Base-by-base conservation (phyloP, 2,329 filamentous ascomycete genomes). In the Hymenoscyphus fructigenus region DNA sequence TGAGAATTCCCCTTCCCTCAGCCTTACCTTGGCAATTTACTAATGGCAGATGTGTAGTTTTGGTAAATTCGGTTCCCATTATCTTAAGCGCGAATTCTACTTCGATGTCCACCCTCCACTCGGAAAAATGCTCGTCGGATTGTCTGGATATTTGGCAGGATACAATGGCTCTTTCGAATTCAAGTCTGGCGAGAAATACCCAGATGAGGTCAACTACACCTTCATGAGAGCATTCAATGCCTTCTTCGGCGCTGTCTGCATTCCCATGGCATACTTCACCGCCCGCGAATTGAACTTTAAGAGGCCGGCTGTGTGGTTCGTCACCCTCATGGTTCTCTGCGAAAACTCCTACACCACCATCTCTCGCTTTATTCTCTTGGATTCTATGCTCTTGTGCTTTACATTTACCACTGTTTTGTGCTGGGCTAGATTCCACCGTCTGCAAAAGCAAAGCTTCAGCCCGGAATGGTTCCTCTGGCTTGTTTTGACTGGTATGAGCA, bases 131-230 rank as follows among this genome's bases (percentile, higher is more conserved):
- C 88, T 99, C 64, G 94, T 99, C 72, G 95, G 95, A 68, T 85
- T 99, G 60, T 98, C 95, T 6, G 95, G 95, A 76, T 96, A 96
- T 76, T 85, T 99, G 67, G 96, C 94, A 71, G 94, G 94, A 70
- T 99, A 99, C 84, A 99, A 99, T 82, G 95, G 95, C 65, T 96
- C 94, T 3, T 99, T 99, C 80, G 95, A 99, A 76, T 99, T 99
- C 85, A 99, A 99, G 80, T 98, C 94, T 62, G 95, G 95, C 77
- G 95, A 98, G 76, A 93, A 87, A 62, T 99, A 99, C 77, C 95
- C 95, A 12, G 87, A 89, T 71, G 92, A 98, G 75, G 84, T 99
- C 76, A 90, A 99, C 83, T 99, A 96, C 79, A 96, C 93, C 73
- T 97, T 97, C 76, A 99, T 99, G 96, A 92, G 95, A 73, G 85